Percentiles rank a stretch among this genome's conserved stretches.
Conservation (phyloP, 306 rosid species). For the Begonia fuchsioides region DNA sequence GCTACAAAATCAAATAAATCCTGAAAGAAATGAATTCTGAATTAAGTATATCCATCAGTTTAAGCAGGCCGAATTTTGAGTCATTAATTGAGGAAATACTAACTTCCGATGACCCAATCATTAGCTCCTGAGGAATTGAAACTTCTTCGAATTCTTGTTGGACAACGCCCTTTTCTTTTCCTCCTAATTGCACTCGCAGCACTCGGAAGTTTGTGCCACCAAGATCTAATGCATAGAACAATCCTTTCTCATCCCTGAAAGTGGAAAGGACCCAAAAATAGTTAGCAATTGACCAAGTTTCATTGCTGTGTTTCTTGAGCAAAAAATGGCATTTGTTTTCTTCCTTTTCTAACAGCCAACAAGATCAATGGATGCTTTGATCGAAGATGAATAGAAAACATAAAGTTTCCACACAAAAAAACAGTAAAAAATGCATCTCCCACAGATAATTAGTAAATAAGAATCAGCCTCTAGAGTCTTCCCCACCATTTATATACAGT, state of each 20-base stretch:
- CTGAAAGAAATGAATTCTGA: constrained; percentile 29
- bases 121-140: constrained; percentile 86
- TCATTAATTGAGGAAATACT: constrained; percentile 26
- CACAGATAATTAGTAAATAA: too few species aligned
- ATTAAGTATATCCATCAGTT: constrained; percentile 8
- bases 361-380: too few species aligned
- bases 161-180: constrained; percentile 47
- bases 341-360: too few species aligned
- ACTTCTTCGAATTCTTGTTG: constrained; percentile 56
- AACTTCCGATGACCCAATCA: constrained; percentile 73
- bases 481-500: too few species aligned
- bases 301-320: too few species aligned
- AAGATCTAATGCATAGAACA: constrained; percentile 87
- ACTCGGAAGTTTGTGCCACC: constrained; percentile 97
- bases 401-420: too few species aligned
- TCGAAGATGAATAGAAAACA: too few species aligned
- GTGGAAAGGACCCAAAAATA: too few species aligned
- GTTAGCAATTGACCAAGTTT: too few species aligned
- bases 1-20: constrained; percentile 83
- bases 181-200: constrained; percentile 78
- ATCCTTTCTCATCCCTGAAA: constrained; percentile 75
- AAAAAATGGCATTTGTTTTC: too few species aligned
- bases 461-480: too few species aligned
- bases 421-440: too few species aligned
- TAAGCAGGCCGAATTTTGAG: constrained; percentile 1